Evolutionary conservation across 192 early-diverging fungal species (phyloP).

Genomic region (Allomyces javanicus): DNA sequence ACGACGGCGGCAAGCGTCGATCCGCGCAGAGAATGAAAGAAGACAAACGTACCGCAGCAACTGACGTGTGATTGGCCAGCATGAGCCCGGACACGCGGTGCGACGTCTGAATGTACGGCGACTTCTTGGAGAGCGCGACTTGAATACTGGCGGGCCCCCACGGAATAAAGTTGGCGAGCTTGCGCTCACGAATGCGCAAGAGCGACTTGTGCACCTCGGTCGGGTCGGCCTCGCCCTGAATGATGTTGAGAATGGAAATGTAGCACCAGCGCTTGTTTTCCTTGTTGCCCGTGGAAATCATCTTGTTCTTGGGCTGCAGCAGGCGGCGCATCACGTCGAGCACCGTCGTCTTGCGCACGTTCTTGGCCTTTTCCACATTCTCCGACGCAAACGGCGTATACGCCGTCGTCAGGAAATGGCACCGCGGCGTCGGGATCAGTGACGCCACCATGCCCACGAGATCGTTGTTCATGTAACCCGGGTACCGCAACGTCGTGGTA

Average conservation of each 20-base stretch:
- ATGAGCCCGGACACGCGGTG: slow-evolving; percentile 93
- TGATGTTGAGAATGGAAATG: slow-evolving; percentile 94
- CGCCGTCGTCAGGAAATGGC: slow-evolving; percentile 83
- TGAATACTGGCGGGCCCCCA: slow-evolving; percentile 99
- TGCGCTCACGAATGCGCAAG: slow-evolving; percentile 78
- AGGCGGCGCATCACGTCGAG: slow-evolving; percentile 93
- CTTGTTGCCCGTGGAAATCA: slow-evolving; percentile 64
- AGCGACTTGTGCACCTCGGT: slow-evolving; percentile 98
- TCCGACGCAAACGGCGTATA: slow-evolving; percentile 96
- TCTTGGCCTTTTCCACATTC: slow-evolving; percentile 73
- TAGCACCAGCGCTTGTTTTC: slow-evolving; percentile 87
- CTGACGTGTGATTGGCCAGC: slow-evolving; percentile 96
- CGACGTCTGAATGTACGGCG: slow-evolving; percentile 75
- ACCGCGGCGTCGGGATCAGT: slow-evolving; percentile 92
- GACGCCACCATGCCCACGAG: slow-evolving; percentile 85
- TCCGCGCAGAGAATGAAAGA: slow-evolving; percentile 2
- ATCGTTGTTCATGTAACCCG: slow-evolving; percentile 99
- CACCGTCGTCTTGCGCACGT: slow-evolving; percentile 88
- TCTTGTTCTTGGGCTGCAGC: slow-evolving; percentile 89
- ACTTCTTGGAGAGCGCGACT: slow-evolving; percentile 83
- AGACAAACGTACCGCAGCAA: slow-evolving; percentile 38
- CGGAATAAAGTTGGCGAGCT: slow-evolving; percentile 90
- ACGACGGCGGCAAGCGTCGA: too few relatives aligned
- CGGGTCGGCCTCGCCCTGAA: slow-evolving; percentile 95
- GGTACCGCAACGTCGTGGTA: slow-evolving; percentile 91